These are phyloP conservation scores for Chrysopogon serrulatus DNA, from an alignment of 176 grass and related monocot genomes.

Conservation along the genomic window DNA sequence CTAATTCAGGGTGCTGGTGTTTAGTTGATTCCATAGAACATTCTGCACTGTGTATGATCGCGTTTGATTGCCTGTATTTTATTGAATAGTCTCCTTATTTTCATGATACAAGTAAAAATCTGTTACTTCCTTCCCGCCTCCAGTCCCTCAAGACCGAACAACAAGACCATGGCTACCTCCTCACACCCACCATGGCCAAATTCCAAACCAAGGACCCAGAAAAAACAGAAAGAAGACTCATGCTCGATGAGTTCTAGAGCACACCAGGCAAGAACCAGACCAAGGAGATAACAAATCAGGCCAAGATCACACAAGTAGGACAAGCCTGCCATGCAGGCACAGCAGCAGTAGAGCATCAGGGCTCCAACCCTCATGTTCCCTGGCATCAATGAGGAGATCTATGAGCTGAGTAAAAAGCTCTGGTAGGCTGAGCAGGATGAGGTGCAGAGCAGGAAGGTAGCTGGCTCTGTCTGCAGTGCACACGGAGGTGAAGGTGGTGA, in stretches of 20 bases:
- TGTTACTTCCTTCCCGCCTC: background rate
- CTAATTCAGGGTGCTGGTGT: no score
- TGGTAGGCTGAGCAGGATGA: background rate
- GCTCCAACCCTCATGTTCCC: background rate
- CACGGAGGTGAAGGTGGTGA: background rate
- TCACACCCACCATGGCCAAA: background rate
- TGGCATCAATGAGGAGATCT: background rate
- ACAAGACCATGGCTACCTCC: background rate
- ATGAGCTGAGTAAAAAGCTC: background rate
- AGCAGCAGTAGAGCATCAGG: background rate
- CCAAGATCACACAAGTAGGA: background rate
- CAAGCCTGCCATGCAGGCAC: background rate
- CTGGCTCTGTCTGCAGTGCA: background rate
- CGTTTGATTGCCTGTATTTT: background rate
- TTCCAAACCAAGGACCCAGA: background rate
- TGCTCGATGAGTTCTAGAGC: background rate
- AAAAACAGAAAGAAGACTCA: background rate
- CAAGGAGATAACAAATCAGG: background rate
- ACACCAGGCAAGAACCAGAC: background rate
- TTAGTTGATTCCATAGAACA: background rate
- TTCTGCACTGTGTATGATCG: background rate
- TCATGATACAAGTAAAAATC: background rate
- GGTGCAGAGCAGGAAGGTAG: background rate
- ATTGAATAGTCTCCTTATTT: background rate
- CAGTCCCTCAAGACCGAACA: background rate